Evolutionary conservation across 164 flowering plant genomes (phyloP).

Genomic region (Vitis rupestris): DNA sequence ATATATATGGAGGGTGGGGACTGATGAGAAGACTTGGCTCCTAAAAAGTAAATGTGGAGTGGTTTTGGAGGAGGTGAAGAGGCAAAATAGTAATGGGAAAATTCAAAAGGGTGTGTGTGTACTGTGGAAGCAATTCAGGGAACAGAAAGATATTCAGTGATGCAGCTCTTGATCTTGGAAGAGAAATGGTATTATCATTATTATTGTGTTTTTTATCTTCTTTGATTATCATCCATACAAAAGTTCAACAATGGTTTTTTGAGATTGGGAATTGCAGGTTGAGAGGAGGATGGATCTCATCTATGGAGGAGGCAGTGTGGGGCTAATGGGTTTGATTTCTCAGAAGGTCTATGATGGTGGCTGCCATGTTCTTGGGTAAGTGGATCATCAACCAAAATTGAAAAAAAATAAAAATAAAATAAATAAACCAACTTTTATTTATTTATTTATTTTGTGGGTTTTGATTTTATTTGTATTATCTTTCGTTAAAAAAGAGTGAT

Average conservation of each 20-base stretch:
- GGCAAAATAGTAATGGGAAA: slow-evolving; percentile 27
- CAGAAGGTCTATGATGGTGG: slow-evolving; percentile 41
- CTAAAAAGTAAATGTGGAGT: not conserved
- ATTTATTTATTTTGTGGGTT: not conserved
- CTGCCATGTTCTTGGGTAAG: slow-evolving; percentile 49
- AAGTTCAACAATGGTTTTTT: not conserved
- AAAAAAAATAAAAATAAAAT: no score
- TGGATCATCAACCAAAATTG: not conserved
- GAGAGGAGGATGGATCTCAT: slow-evolving; percentile 40
- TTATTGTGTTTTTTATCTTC: not conserved
- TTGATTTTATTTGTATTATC: not conserved
- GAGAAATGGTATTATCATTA: slow-evolving; percentile 27
- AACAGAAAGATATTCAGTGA: slow-evolving; percentile 38
- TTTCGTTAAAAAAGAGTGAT: slow-evolving; percentile 20
- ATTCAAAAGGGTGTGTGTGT: slow-evolving; percentile 47
- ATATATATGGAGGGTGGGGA: not conserved
- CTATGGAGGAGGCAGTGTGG: slow-evolving; percentile 51
- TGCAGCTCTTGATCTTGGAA: slow-evolving; percentile 48
- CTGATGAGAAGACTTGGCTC: not conserved
- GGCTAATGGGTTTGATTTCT: slow-evolving; percentile 48
- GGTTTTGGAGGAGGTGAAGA: not conserved
- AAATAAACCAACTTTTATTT: no score
- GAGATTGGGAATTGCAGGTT: slow-evolving; percentile 26
- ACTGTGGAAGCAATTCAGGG: slow-evolving; percentile 43
- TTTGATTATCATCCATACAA: not conserved